Evolutionary conservation across 805 yeast species (phyloP).

Genomic region (Monosporozyma siamensis): DNA sequence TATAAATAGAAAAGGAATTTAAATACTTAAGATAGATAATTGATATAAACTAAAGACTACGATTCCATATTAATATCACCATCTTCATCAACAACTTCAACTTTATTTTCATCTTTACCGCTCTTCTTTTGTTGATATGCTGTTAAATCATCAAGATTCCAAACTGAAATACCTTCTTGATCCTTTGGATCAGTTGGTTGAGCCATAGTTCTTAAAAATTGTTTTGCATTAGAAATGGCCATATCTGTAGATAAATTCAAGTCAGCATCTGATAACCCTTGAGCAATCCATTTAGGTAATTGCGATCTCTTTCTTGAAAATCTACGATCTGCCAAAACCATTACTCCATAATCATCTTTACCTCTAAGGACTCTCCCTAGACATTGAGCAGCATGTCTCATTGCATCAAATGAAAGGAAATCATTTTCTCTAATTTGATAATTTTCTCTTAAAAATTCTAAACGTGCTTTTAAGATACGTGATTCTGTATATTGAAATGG

Average conservation of each 20-base stretch:
- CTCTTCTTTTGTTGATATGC: conserved; percentile 36
- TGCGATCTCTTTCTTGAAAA: conserved; percentile 80
- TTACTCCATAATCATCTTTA: conserved; percentile 95
- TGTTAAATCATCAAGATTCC: conserved; percentile 67
- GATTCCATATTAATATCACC: conserved; percentile 18
- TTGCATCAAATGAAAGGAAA: conserved; percentile 93
- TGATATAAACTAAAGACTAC: background rate
- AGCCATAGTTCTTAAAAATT: conserved; percentile 84
- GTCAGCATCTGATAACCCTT: conserved; percentile 86
- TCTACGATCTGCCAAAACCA: conserved; percentile 94
- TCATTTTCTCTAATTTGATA: conserved; percentile 90
- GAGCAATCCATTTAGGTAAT: conserved; percentile 95
- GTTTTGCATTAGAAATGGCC: conserved; percentile 92
- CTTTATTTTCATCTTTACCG: background rate
- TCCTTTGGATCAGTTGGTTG: conserved; percentile 87
- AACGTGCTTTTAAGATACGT: conserved; percentile 85
- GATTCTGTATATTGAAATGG: conserved; percentile 99
- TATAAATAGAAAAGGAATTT: too few species aligned
- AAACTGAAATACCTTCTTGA: conserved; percentile 89
- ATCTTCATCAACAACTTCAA: conserved; percentile 12
- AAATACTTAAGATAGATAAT: too few species aligned
- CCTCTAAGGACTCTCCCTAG: conserved; percentile 95
- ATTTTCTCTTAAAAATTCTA: conserved; percentile 88
- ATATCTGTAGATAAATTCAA: conserved; percentile 89
- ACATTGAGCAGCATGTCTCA: conserved; percentile 99